Conservation (phyloP, 2,329 filamentous ascomycete species). For the Alternaria atra region DNA sequence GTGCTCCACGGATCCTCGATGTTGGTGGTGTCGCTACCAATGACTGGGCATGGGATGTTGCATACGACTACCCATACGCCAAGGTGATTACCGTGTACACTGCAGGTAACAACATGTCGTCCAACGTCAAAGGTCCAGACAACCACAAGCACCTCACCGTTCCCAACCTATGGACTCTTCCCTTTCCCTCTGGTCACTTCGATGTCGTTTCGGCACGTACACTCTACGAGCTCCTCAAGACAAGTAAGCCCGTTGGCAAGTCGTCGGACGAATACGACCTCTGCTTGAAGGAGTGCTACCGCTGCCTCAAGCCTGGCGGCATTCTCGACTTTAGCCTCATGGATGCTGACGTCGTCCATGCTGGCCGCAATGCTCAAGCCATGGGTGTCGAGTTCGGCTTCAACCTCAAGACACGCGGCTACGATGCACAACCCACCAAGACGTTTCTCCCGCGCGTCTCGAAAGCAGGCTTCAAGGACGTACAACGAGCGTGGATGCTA, state of each 20-base stretch:
- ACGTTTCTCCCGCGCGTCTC: slow-evolving; percentile 78
- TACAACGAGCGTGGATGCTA: slow-evolving; percentile 88
- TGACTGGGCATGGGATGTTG: slow-evolving; percentile 96
- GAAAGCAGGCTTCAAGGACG: slow-evolving; percentile 78
- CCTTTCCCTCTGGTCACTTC: slow-evolving; percentile 86
- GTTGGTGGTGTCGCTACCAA: slow-evolving; percentile 84
- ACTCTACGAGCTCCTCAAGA: slow-evolving; percentile 83
- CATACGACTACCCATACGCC: slow-evolving; percentile 82
- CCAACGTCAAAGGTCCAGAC: slow-evolving; percentile 73
- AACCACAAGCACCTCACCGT: slow-evolving; percentile 90
- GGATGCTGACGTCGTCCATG: slow-evolving; percentile 88
- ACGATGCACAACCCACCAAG: slow-evolving; percentile 85
- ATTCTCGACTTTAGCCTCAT: slow-evolving; percentile 91
- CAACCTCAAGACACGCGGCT: slow-evolving; percentile 86
- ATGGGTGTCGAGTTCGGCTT: slow-evolving; percentile 93
- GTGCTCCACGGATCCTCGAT: slow-evolving; percentile 78
- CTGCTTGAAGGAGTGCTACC: slow-evolving; percentile 85
- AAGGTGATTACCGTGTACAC: slow-evolving; percentile 89
- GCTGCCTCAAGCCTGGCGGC: slow-evolving; percentile 90
- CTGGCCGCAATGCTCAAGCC: slow-evolving; percentile 79
- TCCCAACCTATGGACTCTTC: slow-evolving; percentile 78
- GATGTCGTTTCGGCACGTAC: slow-evolving; percentile 91
- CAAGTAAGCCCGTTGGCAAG: slow-evolving; percentile 59
- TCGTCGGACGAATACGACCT: slow-evolving; percentile 83
- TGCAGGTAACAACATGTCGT: slow-evolving; percentile 49